Base-by-base conservation (phyloP, 164 flowering plant species). In the Cinnamomum chago region DNA sequence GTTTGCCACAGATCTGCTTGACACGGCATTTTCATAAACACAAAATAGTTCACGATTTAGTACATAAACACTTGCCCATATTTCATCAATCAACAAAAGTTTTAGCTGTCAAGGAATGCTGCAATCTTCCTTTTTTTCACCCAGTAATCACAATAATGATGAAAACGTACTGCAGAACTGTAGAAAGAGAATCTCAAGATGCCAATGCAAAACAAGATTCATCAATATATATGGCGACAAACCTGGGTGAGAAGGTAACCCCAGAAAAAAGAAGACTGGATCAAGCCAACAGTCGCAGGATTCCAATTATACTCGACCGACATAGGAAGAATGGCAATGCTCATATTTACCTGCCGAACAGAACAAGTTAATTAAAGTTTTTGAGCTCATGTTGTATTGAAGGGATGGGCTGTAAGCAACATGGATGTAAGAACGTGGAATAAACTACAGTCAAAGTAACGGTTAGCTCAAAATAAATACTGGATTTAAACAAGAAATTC, bases 291-390 rank as follows among this genome's bases (percentile, higher is more conserved):
- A 14, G 99, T 93, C 14, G 92, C 50, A 2, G 95, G 92, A 75
- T 78, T 88, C 99, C 99, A 95, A 69, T 85, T 83, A 75, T 20
- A 91, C 80, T 95, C 97, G 14, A 92, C 89, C 11, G 99, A 84
- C 97, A 95, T 95, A 14, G 99, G 99, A 84, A 95, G 97, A 78
- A 95, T 95, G 22, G 97, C 99, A 79, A 95, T 95, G 81, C 99
- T 95, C 99, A 95, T 95, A 76, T 95, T 95, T 62, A 95, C 98
- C 98, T 95, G 85, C 81, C 82, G 80, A 79, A 52, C 6, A 51
- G 47, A 72, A 66, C 50, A 70, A 23, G 28, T 67, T 30, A 28
- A 11, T 55, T 55, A 17, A 40, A 13, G 20, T 14, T 55, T 55
- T 55, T 20, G 20, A 55, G n/a, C 60, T 55, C 60, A 14, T 15